A percentile compares a stretch with the other conserved stretches of the same genome.
Evolutionary conservation across 805 yeast genomes (phyloP).

Genomic region (Suhomyces canberraensis): DNA sequence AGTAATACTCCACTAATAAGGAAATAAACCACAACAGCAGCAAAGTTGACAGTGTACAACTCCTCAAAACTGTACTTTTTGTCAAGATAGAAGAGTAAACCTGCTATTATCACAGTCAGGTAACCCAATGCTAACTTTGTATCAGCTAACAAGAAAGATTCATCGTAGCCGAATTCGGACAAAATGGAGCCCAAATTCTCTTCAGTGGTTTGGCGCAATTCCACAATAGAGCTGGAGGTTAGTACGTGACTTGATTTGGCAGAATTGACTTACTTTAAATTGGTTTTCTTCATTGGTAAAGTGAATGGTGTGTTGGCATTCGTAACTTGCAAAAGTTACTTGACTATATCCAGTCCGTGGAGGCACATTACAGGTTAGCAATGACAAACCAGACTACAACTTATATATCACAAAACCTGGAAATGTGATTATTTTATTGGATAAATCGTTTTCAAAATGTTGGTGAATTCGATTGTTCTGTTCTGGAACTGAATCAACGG

Average conservation of each 20-base stretch:
- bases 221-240: slow-evolving; percentile 40
- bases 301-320: not conserved
- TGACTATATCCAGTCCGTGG: too few species aligned
- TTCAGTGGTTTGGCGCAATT: slow-evolving; percentile 48
- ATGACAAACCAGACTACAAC: too few species aligned
- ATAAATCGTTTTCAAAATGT: too few species aligned
- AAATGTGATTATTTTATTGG: too few species aligned
- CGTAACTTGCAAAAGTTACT: not conserved
- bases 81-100: slow-evolving; percentile 44
- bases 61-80: slow-evolving; percentile 47
- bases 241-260: not conserved
- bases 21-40: slow-evolving; percentile 37
- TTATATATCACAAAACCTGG: too few species aligned
- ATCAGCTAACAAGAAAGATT: slow-evolving; percentile 46
- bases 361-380: too few species aligned
- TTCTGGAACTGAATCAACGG: too few species aligned
- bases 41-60: slow-evolving; percentile 30
- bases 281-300: slow-evolving; percentile 15
- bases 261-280: slow-evolving; percentile 24
- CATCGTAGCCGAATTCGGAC: slow-evolving; percentile 43
- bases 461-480: too few species aligned
- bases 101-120: slow-evolving; percentile 45
- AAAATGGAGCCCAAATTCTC: slow-evolving; percentile 44
- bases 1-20: slow-evolving; percentile 31
- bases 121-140: slow-evolving; percentile 49